These are phyloP conservation scores for Phialemoniopsis sp. DNA, from an alignment of 2,329 filamentous ascomycete genomes.

Conservation along the genomic window DNA sequence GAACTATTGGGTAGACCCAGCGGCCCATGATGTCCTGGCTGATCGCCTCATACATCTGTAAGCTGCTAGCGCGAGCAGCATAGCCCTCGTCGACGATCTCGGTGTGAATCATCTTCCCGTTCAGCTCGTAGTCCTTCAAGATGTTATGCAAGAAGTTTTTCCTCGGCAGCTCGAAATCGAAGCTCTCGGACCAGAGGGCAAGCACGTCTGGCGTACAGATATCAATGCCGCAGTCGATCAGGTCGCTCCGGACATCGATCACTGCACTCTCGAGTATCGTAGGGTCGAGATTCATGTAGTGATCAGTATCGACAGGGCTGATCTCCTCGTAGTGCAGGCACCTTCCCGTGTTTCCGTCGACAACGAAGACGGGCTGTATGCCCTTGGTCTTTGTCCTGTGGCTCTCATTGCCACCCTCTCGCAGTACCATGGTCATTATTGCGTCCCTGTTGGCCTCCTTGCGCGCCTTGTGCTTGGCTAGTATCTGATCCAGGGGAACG, in stretches of 20 bases:
- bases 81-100: constrained; percentile 82
- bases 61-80: constrained; percentile 77
- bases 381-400: constrained; percentile 76
- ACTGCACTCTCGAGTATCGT: constrained; percentile 71
- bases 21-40: constrained; percentile 80
- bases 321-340: constrained; percentile 96
- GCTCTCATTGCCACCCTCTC: constrained; percentile 64
- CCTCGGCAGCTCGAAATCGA: constrained; percentile 75
- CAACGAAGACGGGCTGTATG: constrained; percentile 77
- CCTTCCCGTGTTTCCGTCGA: constrained; percentile 74
- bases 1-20: constrained; percentile 86
- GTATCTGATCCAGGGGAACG: constrained; percentile 72
- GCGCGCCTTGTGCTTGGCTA: constrained; percentile 76
- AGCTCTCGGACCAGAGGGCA: constrained; percentile 93
- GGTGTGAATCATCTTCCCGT: constrained; percentile 93
- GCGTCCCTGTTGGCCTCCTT: constrained; percentile 84
- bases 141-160: constrained; percentile 79
- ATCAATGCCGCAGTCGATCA: constrained; percentile 93
- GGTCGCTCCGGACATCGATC: constrained; percentile 78
- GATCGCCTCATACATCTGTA: constrained; percentile 86
- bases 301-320: constrained; percentile 60
- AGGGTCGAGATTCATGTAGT: constrained; percentile 69
- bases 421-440: constrained; percentile 94
- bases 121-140: constrained; percentile 93
- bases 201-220: constrained; percentile 96